Evolutionary conservation across 352 stramenopile genomes (phyloP).

Genomic region (Pythium scleroteichum): DNA sequence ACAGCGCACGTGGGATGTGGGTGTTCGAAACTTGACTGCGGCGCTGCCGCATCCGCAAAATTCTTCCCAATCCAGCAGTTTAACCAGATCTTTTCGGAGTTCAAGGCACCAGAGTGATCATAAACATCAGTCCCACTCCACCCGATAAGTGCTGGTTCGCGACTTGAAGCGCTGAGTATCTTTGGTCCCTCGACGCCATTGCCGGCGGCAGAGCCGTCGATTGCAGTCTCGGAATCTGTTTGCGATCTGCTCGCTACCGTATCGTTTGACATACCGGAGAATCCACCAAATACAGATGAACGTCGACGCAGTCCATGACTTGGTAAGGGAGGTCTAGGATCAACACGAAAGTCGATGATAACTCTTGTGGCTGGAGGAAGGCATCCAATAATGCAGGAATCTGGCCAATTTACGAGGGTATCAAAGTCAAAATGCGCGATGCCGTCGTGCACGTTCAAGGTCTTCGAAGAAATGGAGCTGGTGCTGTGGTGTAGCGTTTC

Average conservation of each 20-base stretch:
- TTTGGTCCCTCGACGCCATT: neutral
- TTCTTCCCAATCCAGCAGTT: neutral
- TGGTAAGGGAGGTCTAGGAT: neutral
- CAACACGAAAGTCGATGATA: constrained; percentile 12
- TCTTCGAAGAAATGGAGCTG: no score
- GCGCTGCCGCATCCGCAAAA: neutral
- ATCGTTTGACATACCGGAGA: neutral
- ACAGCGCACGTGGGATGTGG: neutral
- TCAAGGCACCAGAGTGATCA: neutral
- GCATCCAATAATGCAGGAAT: neutral
- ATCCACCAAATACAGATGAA: constrained; percentile 16
- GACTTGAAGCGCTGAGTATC: neutral
- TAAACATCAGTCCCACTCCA: constrained; percentile 11
- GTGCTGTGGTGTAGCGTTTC: neutral
- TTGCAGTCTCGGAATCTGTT: no score
- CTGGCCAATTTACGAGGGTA: neutral
- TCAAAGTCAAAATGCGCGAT: constrained; percentile 10
- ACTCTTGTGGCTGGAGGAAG: constrained; percentile 13
- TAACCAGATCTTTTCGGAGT: neutral
- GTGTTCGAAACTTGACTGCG: constrained; percentile 1
- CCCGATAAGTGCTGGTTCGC: constrained; percentile 6
- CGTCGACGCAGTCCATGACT: neutral
- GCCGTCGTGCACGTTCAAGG: neutral
- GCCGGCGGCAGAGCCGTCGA: no score
- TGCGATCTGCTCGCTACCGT: no score